Percentiles rank a stretch among this genome's conserved stretches.
phyloP scores from a whole-genome alignment of 2,329 filamentous ascomycete genomes.

The Hypoxylon rubiginosum region DNA sequence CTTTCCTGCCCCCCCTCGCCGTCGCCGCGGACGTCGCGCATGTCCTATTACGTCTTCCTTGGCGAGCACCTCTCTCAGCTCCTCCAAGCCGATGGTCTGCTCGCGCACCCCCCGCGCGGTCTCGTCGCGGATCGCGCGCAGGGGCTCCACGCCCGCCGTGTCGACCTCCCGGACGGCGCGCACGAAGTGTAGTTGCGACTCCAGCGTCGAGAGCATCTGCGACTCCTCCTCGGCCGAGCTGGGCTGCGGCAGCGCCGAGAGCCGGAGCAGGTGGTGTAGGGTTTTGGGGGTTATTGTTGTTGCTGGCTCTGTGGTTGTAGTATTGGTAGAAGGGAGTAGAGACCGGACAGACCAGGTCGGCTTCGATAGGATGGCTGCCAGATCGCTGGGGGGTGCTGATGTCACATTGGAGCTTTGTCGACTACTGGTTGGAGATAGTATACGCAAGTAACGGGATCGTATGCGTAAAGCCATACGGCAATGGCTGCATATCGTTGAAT shows the following conservation, averaged over 20 bases:
- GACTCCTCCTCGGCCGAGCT: slow-evolving; percentile 71
- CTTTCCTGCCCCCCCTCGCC: slow-evolving; percentile 14
- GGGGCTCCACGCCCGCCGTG: slow-evolving; percentile 77
- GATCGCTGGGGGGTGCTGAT: slow-evolving; percentile 34
- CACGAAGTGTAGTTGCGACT: slow-evolving; percentile 92
- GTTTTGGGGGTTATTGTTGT: slow-evolving; percentile 73
- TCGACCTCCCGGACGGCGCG: slow-evolving; percentile 84
- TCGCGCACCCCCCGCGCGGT: slow-evolving; percentile 68
- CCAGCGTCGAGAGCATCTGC: slow-evolving; percentile 79
- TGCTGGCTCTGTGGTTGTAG: slow-evolving; percentile 39
- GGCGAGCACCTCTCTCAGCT: slow-evolving; percentile 68
- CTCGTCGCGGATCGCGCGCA: slow-evolving; percentile 87
- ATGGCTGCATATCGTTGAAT: slow-evolving; percentile 43
- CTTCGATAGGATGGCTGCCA: slow-evolving; percentile 65
- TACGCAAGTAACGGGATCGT: slow-evolving; percentile 5
- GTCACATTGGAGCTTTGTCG: slow-evolving; percentile 14
- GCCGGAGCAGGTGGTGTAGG: slow-evolving; percentile 85
- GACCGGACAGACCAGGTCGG: slow-evolving; percentile 88
- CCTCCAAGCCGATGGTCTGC: slow-evolving; percentile 70
- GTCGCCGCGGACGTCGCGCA: slow-evolving; percentile 52
- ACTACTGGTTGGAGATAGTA: slow-evolving; percentile 11
- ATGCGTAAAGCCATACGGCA: slow-evolving; percentile 45
- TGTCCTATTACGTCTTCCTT: slow-evolving; percentile 73
- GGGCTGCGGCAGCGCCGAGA: slow-evolving; percentile 88
- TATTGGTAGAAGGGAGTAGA: slow-evolving; percentile 71